Conservation (phyloP, 305 asterid species). For the Solanum hybrid region DNA sequence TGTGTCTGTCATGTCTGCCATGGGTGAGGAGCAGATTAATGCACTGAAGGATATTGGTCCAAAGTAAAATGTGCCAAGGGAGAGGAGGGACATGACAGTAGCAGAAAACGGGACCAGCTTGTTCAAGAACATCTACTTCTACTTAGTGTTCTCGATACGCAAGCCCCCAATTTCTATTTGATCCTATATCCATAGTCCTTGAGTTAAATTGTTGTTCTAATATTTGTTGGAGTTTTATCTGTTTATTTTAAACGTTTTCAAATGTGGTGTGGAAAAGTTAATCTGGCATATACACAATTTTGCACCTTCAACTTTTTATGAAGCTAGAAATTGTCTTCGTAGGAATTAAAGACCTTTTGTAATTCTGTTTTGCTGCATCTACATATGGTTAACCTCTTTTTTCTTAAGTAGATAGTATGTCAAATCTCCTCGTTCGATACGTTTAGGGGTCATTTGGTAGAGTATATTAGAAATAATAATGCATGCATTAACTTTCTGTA, state of each 20-base stretch:
- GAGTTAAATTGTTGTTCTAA: background rate
- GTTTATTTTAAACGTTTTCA: slow-evolving; percentile 5
- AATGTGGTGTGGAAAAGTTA: background rate
- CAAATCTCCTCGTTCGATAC: background rate
- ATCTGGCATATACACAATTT: background rate
- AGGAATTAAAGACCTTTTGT: background rate
- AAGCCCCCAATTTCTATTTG: background rate
- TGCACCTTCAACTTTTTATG: background rate
- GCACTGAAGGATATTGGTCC: slow-evolving; percentile 80
- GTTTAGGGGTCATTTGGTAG: background rate
- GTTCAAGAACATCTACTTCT: background rate
- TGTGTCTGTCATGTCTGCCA: slow-evolving; percentile 20
- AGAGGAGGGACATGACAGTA: background rate
- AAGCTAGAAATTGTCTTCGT: background rate
- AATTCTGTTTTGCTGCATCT: background rate
- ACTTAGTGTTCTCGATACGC: background rate
- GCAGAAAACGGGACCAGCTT: background rate
- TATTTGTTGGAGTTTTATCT: slow-evolving; percentile 3
- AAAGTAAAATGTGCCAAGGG: slow-evolving; percentile 26
- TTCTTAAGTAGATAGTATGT: background rate
- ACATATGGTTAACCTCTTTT: background rate
- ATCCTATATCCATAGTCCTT: background rate
- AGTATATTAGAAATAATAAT: background rate
- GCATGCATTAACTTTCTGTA: too few species aligned
- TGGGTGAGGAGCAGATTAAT: slow-evolving; percentile 88